Evolutionary conservation across 805 yeast genomes (phyloP).

Genomic region (Suhomyces pyralidae): DNA sequence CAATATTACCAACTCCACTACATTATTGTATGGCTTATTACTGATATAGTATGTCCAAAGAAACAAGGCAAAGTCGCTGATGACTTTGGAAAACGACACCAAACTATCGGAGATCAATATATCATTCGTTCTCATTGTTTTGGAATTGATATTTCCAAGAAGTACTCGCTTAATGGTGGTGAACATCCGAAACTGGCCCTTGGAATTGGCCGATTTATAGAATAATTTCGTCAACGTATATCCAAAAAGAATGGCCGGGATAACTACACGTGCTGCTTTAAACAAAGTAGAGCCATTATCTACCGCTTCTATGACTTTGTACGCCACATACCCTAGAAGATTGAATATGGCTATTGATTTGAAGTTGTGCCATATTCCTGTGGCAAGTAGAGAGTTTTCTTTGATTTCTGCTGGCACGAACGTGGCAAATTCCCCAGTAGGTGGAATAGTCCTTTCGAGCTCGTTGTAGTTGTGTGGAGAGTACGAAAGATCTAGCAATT

Average conservation of each 20-base stretch:
- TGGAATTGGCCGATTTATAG: constrained; percentile 27
- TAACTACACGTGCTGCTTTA: constrained; percentile 12
- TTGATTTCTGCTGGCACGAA: constrained; percentile 24
- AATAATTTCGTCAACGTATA: constrained; percentile 23
- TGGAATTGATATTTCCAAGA: constrained; percentile 56
- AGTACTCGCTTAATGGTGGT: constrained; percentile 52
- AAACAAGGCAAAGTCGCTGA: constrained; percentile 67
- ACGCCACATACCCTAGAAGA: constrained; percentile 21
- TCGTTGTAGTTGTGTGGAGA: constrained; percentile 34
- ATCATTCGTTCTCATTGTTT: constrained; percentile 66
- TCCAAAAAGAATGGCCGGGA: constrained; percentile 28
- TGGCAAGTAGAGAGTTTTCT: constrained; percentile 30
- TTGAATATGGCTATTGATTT: constrained; percentile 22
- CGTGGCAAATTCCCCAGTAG: constrained; percentile 34
- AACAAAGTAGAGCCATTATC: neutral
- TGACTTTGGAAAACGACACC: constrained; percentile 73
- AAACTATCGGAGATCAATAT: constrained; percentile 80
- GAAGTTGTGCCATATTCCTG: constrained; percentile 35
- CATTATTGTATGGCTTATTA: constrained; percentile 26
- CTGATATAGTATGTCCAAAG: constrained; percentile 41
- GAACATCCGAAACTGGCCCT: constrained; percentile 44
- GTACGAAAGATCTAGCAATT: constrained; percentile 42
- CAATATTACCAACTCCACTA: constrained; percentile 30
- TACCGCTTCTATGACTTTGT: constrained; percentile 7
- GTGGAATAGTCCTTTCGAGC: constrained; percentile 14